Evolutionary conservation across 345 rosid species (phyloP), one percentile per base, ranked within the genome.

Genomic region (Lepidium africanum): DNA sequence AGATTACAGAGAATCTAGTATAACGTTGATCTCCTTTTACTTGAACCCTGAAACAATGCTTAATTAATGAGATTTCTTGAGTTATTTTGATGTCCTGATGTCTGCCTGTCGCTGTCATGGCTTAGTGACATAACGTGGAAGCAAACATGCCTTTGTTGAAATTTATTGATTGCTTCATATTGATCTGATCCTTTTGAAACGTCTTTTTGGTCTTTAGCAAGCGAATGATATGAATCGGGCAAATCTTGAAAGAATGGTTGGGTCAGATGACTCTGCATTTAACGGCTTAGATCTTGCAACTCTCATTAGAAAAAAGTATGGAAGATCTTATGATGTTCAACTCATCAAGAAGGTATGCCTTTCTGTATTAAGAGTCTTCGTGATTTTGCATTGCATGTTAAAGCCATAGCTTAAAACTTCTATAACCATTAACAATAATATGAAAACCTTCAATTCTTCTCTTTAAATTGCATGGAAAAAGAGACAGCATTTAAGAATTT

Each of bases 221-320:
- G 73, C 84, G n/a, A 69, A 69, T 37, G 89, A 93, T 73, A 61
- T 69, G 49, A 75, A 87, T 7, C 77, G 94, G 70, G 90, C 82
- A 48, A 88, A 87, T 70, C 97, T 93, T 59, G 99, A 93, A 78
- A 86, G 91, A 77, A 87, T 90, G 66, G 90, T 90, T 56, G 96
- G 99, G 17, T 16, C 56, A 9, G 99, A 93, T 80, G 99, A 93
- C 79, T 93, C 99, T 19, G 68, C 85, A 52, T 93, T 93, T 57
- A 88, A 76, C 27, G 99, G 99, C 51, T 78, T 85, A 59, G 99
- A 93, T 75, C 97, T 93, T 41, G 99, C 99, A 27, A 90, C 99
- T 21, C 92, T 93, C 53, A 88, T 93, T 33, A 81, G 99, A 72
- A 83, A 90, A 60, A 90, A 90, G 80, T 93, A 90, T 72, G 97